Evolutionary conservation across 2,329 filamentous ascomycete species (phyloP), one percentile per base, ranked within the genome.

Genomic region (Aureobasidium sp.): DNA sequence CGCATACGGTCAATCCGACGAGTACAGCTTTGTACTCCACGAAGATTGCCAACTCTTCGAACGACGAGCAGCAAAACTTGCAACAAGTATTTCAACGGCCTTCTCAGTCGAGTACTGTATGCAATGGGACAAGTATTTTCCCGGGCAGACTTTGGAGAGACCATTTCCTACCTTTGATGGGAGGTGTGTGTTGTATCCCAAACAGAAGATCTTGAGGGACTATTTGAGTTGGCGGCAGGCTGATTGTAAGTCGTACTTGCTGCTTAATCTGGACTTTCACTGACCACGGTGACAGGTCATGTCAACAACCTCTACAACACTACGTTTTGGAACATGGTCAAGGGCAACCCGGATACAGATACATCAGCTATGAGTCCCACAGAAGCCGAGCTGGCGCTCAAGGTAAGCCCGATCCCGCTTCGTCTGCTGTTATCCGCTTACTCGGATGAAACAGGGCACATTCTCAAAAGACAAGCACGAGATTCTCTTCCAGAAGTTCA

Each of bases 241-340:
- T 47, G 94, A 99, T 73, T 97, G 94, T 94, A 72, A 74, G 86
- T 75, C 16, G 13, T 41, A 6, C 9, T n/a, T 21, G 25, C 16
- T 25, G 25, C 3, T n/a, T 9, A 25, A 5, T 11, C 5, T 45
- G 11, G 29, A 1, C 8, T 3, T 25, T 48, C 44, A 45, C 45
- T 49, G 16, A 49, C 27, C 25, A 4, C 13, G 6, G 32, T 16
- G 11, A 27, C 5, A 63, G 62, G 62, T 66, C 94, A 99, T 72
- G 96, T 99, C 69, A 99, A 99, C 74, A 99, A 99, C 70, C 83
- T 99, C 5, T 99, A 97, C 75, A 99, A 99, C 73, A 99, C 94
- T 0, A 90, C 91, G 0, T 97, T 97, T 73, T 99, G 94, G 94
- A 81, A 87, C 0, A 79, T 99, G 69, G 88, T 59, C 44, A 49